Evolutionary conservation across 306 rosid species (phyloP).

Genomic region (Lotus japonicus): DNA sequence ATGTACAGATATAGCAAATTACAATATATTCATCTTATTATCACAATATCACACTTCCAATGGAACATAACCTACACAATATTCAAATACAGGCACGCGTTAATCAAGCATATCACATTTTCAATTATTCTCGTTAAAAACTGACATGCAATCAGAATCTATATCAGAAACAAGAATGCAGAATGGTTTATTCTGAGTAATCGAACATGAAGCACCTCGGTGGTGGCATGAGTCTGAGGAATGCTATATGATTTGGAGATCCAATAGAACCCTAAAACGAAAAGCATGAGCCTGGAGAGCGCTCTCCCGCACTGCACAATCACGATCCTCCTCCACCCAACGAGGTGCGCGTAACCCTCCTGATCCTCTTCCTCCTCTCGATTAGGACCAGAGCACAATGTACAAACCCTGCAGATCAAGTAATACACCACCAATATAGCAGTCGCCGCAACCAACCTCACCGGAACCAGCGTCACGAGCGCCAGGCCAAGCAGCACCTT

Average conservation of each 20-base stretch:
- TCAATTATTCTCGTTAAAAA: background rate
- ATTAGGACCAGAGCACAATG: slow-evolving; percentile 52
- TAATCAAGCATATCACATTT: background rate
- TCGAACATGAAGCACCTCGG: slow-evolving; percentile 30
- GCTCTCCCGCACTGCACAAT: slow-evolving; percentile 54
- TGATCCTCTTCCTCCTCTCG: slow-evolving; percentile 58
- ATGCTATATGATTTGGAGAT: slow-evolving; percentile 33
- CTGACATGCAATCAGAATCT: background rate
- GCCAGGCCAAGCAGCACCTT: slow-evolving; percentile 62
- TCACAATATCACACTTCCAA: background rate
- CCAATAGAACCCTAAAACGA: slow-evolving; percentile 87
- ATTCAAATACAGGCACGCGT: background rate
- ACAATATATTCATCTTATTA: background rate
- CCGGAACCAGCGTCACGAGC: slow-evolving; percentile 62
- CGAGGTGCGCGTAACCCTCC: slow-evolving; percentile 68
- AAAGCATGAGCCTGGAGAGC: slow-evolving; percentile 58
- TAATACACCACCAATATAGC: slow-evolving; percentile 46
- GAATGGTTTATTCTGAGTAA: background rate
- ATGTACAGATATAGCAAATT: no score
- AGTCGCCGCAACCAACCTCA: slow-evolving; percentile 42
- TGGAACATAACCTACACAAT: background rate
- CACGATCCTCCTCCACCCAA: slow-evolving; percentile 71
- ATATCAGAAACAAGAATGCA: background rate
- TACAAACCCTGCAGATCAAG: slow-evolving; percentile 68
- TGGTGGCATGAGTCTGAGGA: background rate